A percentile compares a stretch with the other conserved stretches of the same genome.
These are phyloP conservation scores for Mycena sp. DNA, from an alignment of 1,284 basidiomycete species.

Conservation along the genomic window DNA sequence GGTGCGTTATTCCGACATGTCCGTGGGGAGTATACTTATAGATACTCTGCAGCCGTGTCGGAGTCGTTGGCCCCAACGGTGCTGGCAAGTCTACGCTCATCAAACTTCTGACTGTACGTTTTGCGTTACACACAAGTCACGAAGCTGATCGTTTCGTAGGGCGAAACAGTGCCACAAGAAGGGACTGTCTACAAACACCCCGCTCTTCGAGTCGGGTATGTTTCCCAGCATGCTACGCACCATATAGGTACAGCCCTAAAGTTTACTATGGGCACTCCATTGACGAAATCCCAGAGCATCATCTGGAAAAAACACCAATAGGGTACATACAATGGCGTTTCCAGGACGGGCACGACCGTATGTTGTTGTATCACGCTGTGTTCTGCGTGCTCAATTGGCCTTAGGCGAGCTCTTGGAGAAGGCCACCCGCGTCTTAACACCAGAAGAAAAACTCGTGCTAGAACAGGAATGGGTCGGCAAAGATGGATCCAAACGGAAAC, in stretches of 20 bases:
- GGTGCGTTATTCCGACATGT: conserved; percentile 53
- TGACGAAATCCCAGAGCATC: conserved; percentile 67
- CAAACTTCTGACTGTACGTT: conserved; percentile 88
- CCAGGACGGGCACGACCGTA: conserved; percentile 98
- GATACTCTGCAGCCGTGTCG: conserved; percentile 72
- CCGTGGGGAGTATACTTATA: conserved; percentile 22
- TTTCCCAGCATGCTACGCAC: conserved; percentile 98
- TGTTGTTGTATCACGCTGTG: conserved; percentile 37
- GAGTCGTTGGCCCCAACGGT: conserved; percentile 56
- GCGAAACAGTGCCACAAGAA: conserved; percentile 93
- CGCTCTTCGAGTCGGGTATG: conserved; percentile 94
- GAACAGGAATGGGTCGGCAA: conserved; percentile 93
- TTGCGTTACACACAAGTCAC: conserved; percentile 16
- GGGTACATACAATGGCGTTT: conserved; percentile 99
- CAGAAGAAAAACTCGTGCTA: conserved; percentile 85
- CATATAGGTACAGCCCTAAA: conserved; percentile 72
- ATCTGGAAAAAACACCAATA: conserved; percentile 95
- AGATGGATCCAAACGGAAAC: conserved; percentile 91
- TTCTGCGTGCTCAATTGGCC: conserved; percentile 22
- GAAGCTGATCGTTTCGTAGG: conserved; percentile 54
- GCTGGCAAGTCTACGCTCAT: conserved; percentile 94
- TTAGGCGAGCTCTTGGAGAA: conserved; percentile 92
- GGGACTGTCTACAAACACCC: conserved; percentile 98
- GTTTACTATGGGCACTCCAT: conserved; percentile 16
- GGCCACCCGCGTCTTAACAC: conserved; percentile 89